Evolutionary conservation across 768 basidiomycete genomes (phyloP).

Genomic region (Macrolepiota albuminosa): DNA sequence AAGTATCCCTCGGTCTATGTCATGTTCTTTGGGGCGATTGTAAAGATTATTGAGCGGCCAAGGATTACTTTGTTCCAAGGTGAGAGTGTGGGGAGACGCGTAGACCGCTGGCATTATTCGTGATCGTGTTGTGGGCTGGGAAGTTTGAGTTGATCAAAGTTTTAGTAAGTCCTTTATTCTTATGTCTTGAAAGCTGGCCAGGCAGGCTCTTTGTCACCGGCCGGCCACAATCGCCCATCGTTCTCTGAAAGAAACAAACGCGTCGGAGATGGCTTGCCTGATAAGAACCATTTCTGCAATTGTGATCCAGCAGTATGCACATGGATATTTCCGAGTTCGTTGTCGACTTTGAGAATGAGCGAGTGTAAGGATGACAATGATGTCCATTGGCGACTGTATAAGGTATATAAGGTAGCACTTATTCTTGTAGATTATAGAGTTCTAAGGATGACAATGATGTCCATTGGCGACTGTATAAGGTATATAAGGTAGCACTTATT

Average conservation of each 20-base stretch:
- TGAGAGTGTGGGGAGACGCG: constrained; percentile 16
- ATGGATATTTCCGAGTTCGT: too few relatives aligned
- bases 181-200: neutral
- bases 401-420: too few relatives aligned
- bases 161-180: neutral
- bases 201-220: neutral
- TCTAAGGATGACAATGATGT: neutral
- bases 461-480: neutral
- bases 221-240: neutral
- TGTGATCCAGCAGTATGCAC: neutral
- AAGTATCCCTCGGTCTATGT: constrained; percentile 21
- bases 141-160: neutral
- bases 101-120: constrained; percentile 9
- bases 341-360: neutral
- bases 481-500: too few relatives aligned
- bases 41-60: constrained; percentile 5
- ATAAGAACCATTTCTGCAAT: neutral
- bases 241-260: neutral
- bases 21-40: constrained; percentile 21
- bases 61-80: constrained; percentile 11
- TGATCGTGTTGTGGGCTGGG: neutral
- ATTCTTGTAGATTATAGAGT: too few relatives aligned
- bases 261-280: neutral
- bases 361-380: neutral
- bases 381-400: neutral